These are phyloP conservation scores for Coemansia sp. DNA, from an alignment of 192 early-diverging fungal species.

Conservation along the genomic window DNA sequence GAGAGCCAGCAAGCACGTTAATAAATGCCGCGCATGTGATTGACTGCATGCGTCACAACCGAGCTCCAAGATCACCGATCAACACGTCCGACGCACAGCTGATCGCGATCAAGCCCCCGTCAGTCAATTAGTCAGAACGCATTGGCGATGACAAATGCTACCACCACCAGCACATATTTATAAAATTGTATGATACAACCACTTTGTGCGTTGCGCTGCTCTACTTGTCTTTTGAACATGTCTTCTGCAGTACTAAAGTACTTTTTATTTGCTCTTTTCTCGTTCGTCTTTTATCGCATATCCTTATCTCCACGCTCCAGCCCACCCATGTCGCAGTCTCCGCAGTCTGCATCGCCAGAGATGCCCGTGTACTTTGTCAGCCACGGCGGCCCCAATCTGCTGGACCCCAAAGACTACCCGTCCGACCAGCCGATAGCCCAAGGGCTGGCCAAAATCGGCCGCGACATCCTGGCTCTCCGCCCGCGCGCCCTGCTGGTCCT, in stretches of 20 bases:
- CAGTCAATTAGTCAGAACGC: too few relatives aligned
- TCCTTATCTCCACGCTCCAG: conserved; percentile 2
- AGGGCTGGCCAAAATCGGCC: conserved; percentile 44
- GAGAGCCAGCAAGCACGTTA: too few relatives aligned
- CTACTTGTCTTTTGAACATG: neutral
- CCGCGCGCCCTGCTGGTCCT: conserved; percentile 64
- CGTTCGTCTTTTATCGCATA: neutral
- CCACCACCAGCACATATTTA: too few relatives aligned
- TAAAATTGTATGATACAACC: too few relatives aligned
- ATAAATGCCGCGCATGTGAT: too few relatives aligned
- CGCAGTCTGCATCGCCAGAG: neutral
- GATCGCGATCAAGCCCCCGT: too few relatives aligned
- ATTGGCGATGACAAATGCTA: too few relatives aligned
- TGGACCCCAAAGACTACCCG: conserved; percentile 32
- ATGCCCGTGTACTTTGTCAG: conserved; percentile 46
- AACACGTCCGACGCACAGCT: too few relatives aligned
- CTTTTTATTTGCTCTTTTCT: neutral
- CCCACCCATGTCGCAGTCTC: neutral
- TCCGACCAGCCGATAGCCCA: conserved; percentile 11
- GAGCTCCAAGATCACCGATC: too few relatives aligned
- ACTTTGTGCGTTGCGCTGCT: too few relatives aligned
- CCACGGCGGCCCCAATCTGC: conserved; percentile 46
- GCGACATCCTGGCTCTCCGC: conserved; percentile 32
- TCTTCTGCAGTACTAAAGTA: neutral
- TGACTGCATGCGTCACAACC: too few relatives aligned